These are phyloP conservation scores for Blastocladiella britannica DNA, from an alignment of 192 early-diverging fungal genomes.

Conservation along the genomic window DNA sequence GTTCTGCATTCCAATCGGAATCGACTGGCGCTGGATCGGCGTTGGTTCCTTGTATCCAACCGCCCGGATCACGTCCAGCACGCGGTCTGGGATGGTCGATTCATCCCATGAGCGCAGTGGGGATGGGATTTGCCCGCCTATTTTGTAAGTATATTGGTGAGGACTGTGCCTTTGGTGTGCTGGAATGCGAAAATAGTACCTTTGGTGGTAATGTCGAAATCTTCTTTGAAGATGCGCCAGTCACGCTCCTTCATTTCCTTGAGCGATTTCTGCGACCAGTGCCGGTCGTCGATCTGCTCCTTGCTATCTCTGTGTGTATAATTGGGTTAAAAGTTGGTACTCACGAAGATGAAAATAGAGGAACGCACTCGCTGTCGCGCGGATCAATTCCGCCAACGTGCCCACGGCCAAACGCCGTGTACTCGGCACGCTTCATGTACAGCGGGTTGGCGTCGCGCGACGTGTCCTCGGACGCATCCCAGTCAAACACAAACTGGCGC, in stretches of 20 bases:
- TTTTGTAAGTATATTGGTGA: too few relatives aligned
- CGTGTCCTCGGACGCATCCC: conserved; percentile 88
- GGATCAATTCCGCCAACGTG: conserved; percentile 67
- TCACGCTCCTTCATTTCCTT: conserved; percentile 86
- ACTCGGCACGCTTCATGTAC: conserved; percentile 48
- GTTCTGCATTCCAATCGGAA: conserved; percentile 84
- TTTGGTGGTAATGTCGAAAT: conserved; percentile 87
- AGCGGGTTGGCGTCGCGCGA: conserved; percentile 79
- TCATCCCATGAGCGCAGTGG: conserved; percentile 81
- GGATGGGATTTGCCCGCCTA: conserved; percentile 63
- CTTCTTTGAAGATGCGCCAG: conserved; percentile 99
- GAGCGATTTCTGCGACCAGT: conserved; percentile 85
- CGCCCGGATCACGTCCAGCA: conserved; percentile 54
- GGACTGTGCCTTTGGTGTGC: too few relatives aligned
- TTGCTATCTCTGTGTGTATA: neutral
- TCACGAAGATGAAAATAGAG: neutral
- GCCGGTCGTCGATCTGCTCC: conserved; percentile 48
- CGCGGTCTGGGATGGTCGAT: conserved; percentile 38
- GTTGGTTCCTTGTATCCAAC: conserved; percentile 88
- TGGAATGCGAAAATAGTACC: conserved; percentile 30
- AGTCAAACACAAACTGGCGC: conserved; percentile 94
- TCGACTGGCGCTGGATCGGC: conserved; percentile 91
- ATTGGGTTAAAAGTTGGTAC: neutral
- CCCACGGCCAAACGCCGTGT: conserved; percentile 71
- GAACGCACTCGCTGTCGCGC: conserved; percentile 35